Conservation (phyloP, 441 rosid genomes). For the Erodium texanum region DNA sequence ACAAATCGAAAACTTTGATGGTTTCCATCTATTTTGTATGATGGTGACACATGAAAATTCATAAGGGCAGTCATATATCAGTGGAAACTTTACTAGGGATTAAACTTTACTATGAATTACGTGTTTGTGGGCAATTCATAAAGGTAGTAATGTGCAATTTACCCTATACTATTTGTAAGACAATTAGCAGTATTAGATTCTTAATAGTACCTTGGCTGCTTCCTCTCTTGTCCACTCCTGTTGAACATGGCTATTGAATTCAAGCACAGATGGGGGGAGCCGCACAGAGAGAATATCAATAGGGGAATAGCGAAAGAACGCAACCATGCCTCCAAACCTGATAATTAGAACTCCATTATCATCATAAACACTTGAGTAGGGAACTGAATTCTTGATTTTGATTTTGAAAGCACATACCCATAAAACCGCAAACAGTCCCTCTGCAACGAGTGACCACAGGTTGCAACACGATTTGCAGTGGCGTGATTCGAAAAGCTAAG, state of each 20-base stretch:
- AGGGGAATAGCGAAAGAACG: constrained; percentile 94
- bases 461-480: constrained; percentile 97
- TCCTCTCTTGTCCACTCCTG: constrained; percentile 84
- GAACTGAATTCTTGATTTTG: not conserved
- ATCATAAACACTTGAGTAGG: not conserved
- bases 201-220: constrained; percentile 51
- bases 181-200: constrained; percentile 7
- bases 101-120: too few relatives aligned
- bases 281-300: constrained; percentile 77
- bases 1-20: too few relatives aligned
- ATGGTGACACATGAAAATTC: not conserved
- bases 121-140: too few relatives aligned
- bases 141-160: too few relatives aligned
- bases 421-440: constrained; percentile 99
- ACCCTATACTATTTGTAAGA: too few relatives aligned
- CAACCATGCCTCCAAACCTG: constrained; percentile 94
- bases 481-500: constrained; percentile 99
- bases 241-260: constrained; percentile 46
- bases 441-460: constrained; percentile 97
- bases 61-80: too few relatives aligned
- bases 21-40: not conserved
- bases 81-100: too few relatives aligned
- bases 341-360: constrained; percentile 20
- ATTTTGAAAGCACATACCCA: constrained; percentile 46
- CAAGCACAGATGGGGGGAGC: constrained; percentile 83